Base-by-base conservation (phyloP, 768 basidiomycete genomes). In the Tylopilus plumbeoviolaceoides region DNA sequence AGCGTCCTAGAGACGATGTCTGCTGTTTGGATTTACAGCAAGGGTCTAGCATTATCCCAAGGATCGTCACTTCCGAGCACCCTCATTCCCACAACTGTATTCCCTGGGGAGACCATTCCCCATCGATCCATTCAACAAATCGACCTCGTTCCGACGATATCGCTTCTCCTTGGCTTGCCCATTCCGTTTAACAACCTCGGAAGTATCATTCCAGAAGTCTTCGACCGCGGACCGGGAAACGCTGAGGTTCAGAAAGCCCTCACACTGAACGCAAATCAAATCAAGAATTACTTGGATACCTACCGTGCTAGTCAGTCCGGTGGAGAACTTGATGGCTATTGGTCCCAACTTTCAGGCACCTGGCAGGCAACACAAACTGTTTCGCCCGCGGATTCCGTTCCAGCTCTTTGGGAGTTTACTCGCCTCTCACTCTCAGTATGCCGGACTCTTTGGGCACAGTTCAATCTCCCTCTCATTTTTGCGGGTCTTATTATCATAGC, bases 121-220 rank as follows among this genome's bases (percentile, higher is more conserved):
- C 79, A 80, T 63, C 82, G 94, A 17, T 75, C 77, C 10, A 79
- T 95, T 48, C 88, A 95, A 60, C 97, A 99, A 70, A 95, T 98
- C 56, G 95, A 98, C 69, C 76, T 99, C 44, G 80, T 97, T 0
- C 92, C 95, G 0, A 86, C 93, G 0, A 70, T 98, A 18, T 86
- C 93, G 0, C 82, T 98, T 17, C 80, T 97, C 15, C 83, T 98
- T 10, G 95, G 97, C 14, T 74, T 97, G 3, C 92, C 95, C 0
- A 89, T 99, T 38, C 97, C 97, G 0, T 98, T 87, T 74, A 97
- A 95, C 69, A 98, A 95, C 60, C 84, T 99, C 10, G 97, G 97
- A 0, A 83, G 78, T 5, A 72, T 97, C 54, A 91, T 99, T 28
- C 95, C 97, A 0, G 95, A 98, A 63, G 72, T 95, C 10, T 98